Base-by-base conservation (phyloP, 768 basidiomycete species). In the Termitomyces eurrhizus region DNA sequence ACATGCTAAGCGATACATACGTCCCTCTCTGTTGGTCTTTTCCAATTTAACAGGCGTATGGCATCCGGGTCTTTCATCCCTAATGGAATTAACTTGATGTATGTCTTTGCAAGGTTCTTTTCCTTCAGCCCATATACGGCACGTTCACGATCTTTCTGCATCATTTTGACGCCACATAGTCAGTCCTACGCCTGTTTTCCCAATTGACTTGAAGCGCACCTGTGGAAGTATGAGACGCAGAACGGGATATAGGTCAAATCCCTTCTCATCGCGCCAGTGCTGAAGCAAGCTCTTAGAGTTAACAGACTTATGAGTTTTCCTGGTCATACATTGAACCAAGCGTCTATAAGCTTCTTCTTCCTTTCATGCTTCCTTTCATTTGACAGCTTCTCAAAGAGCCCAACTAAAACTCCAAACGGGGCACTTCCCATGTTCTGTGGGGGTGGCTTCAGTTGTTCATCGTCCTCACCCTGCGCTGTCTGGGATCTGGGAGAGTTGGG, bases 41-140 rank as follows among this genome's bases (percentile, higher is more conserved):
- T 98, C 97, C 97, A 98, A 65, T 96, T 90, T 50, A 90, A 74
- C 48, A 99, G 75, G 44, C 91, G 83, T 52, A 90, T 81, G 0
- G 93, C 89, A 68, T 95, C 93, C 7, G 86, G 87, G 58, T 93
- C 90, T 69, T 85, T 85, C 70, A 75, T 83, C 42, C 89, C 89
- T 3, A 99, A 78, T 1, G 92, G 92, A 39, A 98, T 90, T 2
- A 95, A 81, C 62, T 90, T 88, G 76, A 96, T 93, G 70, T 95
- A 97, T 11, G 85, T 86, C 73, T 95, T 98, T 5, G 95, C 95
- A 3, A 99, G 77, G 69, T 90, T 92, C 75, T 90, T 91, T 77
- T 99, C 97, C 71, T 99, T 99, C 65, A 97, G 73, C 14, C 94
- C 92, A 72, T 98, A 99, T 0, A 95, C 88, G 0, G 92, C 84